Conservation (phyloP, 441 rosid genomes). For the Metrosideros polymorpha region DNA sequence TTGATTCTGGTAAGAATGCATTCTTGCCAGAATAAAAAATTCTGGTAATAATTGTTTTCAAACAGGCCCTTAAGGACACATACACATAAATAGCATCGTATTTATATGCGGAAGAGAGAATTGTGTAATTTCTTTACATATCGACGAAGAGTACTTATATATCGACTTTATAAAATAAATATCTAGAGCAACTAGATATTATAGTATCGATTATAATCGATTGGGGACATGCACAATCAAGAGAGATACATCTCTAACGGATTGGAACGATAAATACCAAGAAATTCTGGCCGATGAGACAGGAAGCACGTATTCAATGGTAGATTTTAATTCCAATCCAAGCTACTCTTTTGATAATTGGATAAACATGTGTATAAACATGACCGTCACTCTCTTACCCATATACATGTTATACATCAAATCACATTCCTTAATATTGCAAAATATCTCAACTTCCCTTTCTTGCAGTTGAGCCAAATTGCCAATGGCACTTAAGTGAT, state of each 20-base stretch:
- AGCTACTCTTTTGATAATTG: not conserved
- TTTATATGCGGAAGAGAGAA: not conserved
- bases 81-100: not conserved
- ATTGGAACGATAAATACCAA: not conserved
- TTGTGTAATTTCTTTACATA: not conserved
- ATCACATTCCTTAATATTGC: not conserved
- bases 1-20: too few relatives aligned
- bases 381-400: not conserved
- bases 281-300: not conserved
- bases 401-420: not conserved
- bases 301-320: not conserved
- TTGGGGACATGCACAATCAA: not conserved
- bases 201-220: not conserved
- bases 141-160: not conserved
- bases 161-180: not conserved
- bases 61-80: not conserved
- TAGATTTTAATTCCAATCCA: not conserved
- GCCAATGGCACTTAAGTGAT: too few relatives aligned
- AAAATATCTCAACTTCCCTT: not conserved
- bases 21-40: too few relatives aligned
- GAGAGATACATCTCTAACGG: too few relatives aligned
- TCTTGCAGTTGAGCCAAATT: too few relatives aligned
- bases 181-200: not conserved
- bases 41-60: too few relatives aligned
- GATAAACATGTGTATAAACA: not conserved